Base-by-base conservation (phyloP, 495 filamentous ascomycete genomes). In the Penicillium diatomitis region DNA sequence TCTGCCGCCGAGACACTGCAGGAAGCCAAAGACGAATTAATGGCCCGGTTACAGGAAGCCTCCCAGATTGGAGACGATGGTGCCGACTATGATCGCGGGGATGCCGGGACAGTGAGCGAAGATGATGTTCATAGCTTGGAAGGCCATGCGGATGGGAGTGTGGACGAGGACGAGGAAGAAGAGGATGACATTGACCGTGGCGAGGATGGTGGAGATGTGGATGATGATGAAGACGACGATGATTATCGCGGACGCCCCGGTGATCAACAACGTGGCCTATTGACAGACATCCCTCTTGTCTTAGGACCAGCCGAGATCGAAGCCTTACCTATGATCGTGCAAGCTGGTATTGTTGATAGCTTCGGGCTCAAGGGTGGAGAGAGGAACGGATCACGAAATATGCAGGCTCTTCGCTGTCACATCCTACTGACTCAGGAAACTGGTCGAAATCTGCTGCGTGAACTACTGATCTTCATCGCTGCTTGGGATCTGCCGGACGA, bases 401-500 rank as follows among this genome's bases (percentile, higher is more conserved):
- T 91, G 64, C 87, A 95, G 61, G 83, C 86, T 36, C 83, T 89
- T 4, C 74, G 90, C 38, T 95, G 90, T 56, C 86, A 94, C 53
- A 87, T 95, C 48, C 76, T 96, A 34, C 71, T 96, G 47, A 87
- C 88, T 0, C 80, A 90, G 47, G 86, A 91, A 49, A 87, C 85
- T 49, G 90, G 90, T 10, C 81, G 87, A 38, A 95, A 92, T 55
- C 73, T 96, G 4, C 76, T 96, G 5, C 77, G 90, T 39, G 90
- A 96, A 57, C 80, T 96, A 44, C 73, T 96, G 27, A 94, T 96
- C 47, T 96, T 96, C 65, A 90, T 96, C 48, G 90, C 90, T 9
- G 89, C 92, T 9, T 96, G 90, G 90, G 90, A 96, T 60, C 82
- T 95, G 49, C 83, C 83, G 9, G 90, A 96, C 56, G 84, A 90